Conservation (phyloP, 108 stramenopile species). For the Thalassiosira profunda region DNA sequence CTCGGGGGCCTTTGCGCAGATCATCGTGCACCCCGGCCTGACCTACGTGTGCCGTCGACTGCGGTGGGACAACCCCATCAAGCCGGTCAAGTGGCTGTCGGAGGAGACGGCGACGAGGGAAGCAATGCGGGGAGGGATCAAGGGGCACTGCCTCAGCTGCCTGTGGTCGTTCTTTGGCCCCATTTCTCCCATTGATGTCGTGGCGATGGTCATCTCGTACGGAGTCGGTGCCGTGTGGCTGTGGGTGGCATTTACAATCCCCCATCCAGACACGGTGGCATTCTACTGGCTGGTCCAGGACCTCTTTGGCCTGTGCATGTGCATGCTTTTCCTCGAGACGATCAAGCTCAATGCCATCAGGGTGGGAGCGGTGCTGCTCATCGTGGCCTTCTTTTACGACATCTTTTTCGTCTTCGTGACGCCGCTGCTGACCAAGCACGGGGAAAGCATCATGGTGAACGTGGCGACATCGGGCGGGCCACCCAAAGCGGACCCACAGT, state of each 20-base stretch:
- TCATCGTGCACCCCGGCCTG: constrained; percentile 48
- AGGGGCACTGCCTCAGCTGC: constrained; percentile 31
- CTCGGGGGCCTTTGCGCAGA: constrained; percentile 57
- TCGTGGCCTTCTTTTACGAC: constrained; percentile 90
- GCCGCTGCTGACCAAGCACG: constrained; percentile 69
- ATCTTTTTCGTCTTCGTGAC: constrained; percentile 93
- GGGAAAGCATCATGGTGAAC: constrained; percentile 80
- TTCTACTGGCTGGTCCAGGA: constrained; percentile 86
- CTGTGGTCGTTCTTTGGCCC: constrained; percentile 40
- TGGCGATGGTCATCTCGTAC: constrained; percentile 20
- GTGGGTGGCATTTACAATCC: constrained; percentile 28
- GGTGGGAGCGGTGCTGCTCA: constrained; percentile 80
- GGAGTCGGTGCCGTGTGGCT: constrained; percentile 46
- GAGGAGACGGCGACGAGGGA: constrained; percentile 30
- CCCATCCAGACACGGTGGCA: constrained; percentile 28
- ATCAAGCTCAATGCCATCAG: constrained; percentile 74
- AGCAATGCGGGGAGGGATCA: constrained; percentile 9
- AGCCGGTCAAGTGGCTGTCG: constrained; percentile 19
- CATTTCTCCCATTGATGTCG: constrained; percentile 25
- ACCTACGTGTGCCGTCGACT: constrained; percentile 6
- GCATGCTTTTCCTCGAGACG: constrained; percentile 70
- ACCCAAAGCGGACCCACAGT: constrained; percentile 50
- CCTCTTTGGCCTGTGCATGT: constrained; percentile 81
- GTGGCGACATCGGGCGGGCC: constrained; percentile 72
- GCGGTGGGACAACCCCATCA: constrained; percentile 16